phyloP scores from a whole-genome alignment of 345 rosid genomes.

The Arabidopsis suecica region DNA sequence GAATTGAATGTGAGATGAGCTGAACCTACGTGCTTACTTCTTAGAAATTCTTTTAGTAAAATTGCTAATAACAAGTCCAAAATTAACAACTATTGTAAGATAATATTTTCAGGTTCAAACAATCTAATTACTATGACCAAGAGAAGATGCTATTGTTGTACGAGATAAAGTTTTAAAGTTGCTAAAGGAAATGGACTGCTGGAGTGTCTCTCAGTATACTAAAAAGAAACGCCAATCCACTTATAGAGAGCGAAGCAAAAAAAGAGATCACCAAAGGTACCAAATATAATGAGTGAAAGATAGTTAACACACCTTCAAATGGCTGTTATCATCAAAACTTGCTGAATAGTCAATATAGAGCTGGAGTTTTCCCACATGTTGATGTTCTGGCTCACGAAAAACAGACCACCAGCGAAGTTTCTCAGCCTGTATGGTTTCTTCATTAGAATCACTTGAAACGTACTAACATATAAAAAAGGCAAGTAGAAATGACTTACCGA shows the following conservation, averaged over 20 bases:
- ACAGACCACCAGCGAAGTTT: conserved; percentile 96
- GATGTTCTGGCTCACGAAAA: conserved; percentile 92
- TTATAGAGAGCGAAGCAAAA: neutral
- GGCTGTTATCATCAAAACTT: conserved; percentile 77
- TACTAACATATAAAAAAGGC: conserved; percentile 9
- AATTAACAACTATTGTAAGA: neutral
- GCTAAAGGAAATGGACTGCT: conserved; percentile 24
- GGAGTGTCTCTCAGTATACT: conserved; percentile 24
- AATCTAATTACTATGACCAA: neutral
- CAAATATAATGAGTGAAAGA: conserved; percentile 22
- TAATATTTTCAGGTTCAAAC: neutral
- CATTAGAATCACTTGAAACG: conserved; percentile 41
- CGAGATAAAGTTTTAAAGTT: conserved; percentile 5
- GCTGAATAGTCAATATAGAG: conserved; percentile 81
- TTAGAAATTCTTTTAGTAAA: neutral
- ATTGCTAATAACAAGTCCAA: conserved; percentile 5
- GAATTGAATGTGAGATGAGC: conserved; percentile 10
- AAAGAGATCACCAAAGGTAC: conserved; percentile 13
- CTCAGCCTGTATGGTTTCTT: conserved; percentile 67
- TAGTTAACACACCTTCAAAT: conserved; percentile 65
- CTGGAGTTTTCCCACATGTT: conserved; percentile 85
- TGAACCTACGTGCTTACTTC: conserved; percentile 17
- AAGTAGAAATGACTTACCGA: conserved; percentile 51
- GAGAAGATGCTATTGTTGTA: conserved; percentile 16
- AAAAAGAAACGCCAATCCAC: conserved; percentile 12